Conservation (phyloP, 495 filamentous ascomycete genomes). For the Articulospora tetracladia region DNA sequence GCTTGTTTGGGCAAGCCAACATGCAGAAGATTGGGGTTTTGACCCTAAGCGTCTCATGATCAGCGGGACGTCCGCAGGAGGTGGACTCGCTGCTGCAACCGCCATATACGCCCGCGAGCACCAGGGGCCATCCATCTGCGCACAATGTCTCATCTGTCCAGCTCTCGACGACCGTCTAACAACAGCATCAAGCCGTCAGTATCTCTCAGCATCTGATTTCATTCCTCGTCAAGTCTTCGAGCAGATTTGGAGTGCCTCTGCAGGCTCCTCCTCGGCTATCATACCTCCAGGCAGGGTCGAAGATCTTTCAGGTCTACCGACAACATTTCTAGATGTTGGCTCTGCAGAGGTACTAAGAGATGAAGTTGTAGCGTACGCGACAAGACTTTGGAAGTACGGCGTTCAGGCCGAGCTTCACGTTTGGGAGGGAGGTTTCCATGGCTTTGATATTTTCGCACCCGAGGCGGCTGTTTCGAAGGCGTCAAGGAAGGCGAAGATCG, state of each 20-base stretch:
- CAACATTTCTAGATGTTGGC: slow-evolving; percentile 35
- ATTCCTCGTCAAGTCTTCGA: neutral
- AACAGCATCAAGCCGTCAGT: slow-evolving; percentile 23
- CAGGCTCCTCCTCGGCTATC: neutral
- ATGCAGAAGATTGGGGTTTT: slow-evolving; percentile 26
- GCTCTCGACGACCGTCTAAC: slow-evolving; percentile 32
- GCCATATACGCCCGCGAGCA: slow-evolving; percentile 30
- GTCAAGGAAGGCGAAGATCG: neutral
- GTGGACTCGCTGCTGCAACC: slow-evolving; percentile 29
- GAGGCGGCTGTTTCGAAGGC: neutral
- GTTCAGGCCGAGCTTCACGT: slow-evolving; percentile 46
- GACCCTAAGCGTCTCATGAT: slow-evolving; percentile 32
- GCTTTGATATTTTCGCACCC: slow-evolving; percentile 34
- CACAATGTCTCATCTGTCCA: slow-evolving; percentile 30
- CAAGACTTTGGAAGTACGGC: slow-evolving; percentile 30
- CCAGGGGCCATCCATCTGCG: slow-evolving; percentile 24
- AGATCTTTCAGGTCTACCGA: slow-evolving; percentile 32
- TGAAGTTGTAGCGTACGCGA: slow-evolving; percentile 38
- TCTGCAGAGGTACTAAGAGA: slow-evolving; percentile 39
- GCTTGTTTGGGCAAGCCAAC: slow-evolving; percentile 16
- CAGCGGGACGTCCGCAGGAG: slow-evolving; percentile 35
- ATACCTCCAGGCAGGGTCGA: slow-evolving; percentile 30
- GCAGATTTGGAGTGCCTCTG: neutral
- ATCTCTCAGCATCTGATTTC: neutral
- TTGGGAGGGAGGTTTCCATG: slow-evolving; percentile 45